phyloP scores from a whole-genome alignment of 305 asterid genomes.

The Coffea humblotiana region DNA sequence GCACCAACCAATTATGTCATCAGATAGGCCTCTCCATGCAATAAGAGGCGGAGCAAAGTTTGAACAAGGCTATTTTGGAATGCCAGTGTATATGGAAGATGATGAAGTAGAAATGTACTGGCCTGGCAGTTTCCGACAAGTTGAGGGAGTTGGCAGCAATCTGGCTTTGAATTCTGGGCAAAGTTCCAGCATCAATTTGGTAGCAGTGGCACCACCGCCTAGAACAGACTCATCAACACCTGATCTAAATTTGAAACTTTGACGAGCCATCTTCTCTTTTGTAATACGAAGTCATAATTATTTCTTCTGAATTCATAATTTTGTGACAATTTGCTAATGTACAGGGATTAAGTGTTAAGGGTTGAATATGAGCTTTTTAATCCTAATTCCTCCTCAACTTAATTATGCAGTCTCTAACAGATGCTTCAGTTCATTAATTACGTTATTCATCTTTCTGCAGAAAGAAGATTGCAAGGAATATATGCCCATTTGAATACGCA shows the following conservation, averaged over 20 bases:
- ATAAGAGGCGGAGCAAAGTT: conserved; percentile 60
- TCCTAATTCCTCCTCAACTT: conserved; percentile 4
- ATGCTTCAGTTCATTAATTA: not conserved
- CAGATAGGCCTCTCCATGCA: conserved; percentile 34
- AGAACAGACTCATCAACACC: conserved; percentile 59
- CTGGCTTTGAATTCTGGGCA: conserved; percentile 38
- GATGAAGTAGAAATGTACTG: conserved; percentile 61
- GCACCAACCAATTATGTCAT: conserved; percentile 46
- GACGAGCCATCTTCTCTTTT: conserved; percentile 17
- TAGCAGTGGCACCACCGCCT: conserved; percentile 38
- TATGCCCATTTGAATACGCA: not conserved
- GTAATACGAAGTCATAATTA: not conserved
- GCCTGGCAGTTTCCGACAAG: conserved; percentile 87
- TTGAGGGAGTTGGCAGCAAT: conserved; percentile 40
- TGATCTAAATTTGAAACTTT: conserved; percentile 74
- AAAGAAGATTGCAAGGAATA: not conserved
- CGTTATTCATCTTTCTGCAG: not conserved
- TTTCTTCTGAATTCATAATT: conserved; percentile 7
- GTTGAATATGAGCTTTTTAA: conserved; percentile 16
- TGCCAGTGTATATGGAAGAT: conserved; percentile 58
- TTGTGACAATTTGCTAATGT: conserved; percentile 12
- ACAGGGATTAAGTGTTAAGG: conserved; percentile 16
- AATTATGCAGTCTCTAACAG: not conserved
- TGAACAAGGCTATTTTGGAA: conserved; percentile 55
- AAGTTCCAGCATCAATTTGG: conserved; percentile 40